These are phyloP conservation scores for Syzygium oleosum DNA, from an alignment of 345 rosid genomes.

Conservation along the genomic window DNA sequence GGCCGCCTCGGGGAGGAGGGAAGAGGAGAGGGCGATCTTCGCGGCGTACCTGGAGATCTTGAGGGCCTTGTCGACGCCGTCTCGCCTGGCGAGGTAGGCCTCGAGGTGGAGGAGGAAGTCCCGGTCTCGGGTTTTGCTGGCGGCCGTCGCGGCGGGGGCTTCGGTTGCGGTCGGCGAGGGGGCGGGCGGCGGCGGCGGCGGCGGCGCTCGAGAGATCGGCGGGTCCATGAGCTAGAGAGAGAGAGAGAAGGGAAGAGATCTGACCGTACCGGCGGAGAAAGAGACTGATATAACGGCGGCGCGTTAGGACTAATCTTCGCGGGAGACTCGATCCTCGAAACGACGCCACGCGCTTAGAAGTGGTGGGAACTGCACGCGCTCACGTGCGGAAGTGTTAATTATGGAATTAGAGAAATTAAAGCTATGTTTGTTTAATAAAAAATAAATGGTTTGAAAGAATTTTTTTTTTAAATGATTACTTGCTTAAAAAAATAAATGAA, in stretches of 20 bases:
- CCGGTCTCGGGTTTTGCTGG: conserved; percentile 16
- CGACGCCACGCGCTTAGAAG: background rate
- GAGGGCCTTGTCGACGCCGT: conserved; percentile 87
- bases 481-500: too few relatives aligned
- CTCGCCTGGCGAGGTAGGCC: conserved; percentile 65
- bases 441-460: background rate
- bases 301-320: background rate
- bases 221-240: background rate
- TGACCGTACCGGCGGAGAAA: background rate
- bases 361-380: background rate
- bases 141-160: background rate
- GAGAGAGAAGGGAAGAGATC: background rate
- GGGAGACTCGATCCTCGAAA: background rate
- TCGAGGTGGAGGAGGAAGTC: conserved; percentile 70
- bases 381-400: background rate
- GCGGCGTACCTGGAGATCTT: conserved; percentile 85
- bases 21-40: conserved; percentile 71
- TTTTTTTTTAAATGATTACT: too few relatives aligned
- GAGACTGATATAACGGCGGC: background rate
- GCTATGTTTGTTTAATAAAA: too few relatives aligned
- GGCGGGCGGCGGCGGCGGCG: background rate
- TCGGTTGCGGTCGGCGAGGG: conserved; percentile 1
- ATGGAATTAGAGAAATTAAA: background rate
- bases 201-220: background rate
- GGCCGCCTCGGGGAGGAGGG: conserved; percentile 40